Base-by-base conservation (phyloP, 805 yeast species). In the Vanderwaltozyma polyspora region DNA sequence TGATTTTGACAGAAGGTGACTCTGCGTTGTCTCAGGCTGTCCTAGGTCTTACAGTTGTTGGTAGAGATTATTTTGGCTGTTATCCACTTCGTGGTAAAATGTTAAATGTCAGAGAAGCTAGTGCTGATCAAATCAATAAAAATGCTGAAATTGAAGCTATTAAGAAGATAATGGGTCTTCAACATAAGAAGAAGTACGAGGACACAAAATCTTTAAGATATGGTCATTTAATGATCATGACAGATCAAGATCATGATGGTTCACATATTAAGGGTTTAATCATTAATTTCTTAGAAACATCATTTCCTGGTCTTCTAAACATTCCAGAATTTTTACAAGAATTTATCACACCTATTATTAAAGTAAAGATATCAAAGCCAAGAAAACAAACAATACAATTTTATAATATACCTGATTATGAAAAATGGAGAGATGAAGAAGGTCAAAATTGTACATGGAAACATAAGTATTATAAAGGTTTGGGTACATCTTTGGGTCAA, bases 241-340 rank as follows among this genome's bases (percentile, higher is more conserved):
- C 98, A 6, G 98, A 91, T 80, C 98, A 91, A 63, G 98, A 91
- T 84, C 94, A 87, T 48, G 98, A 91, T 69, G 98, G 98, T 41
- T 81, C 94, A 13, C 98, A 91, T 65, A 91, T 91, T 57, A 91
- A 91, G 56, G 98, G 98, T 44, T 70, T 91, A 45, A 73, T 91
- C 38, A 91, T 91, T 51, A 91, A 91, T 57, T 91, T 91, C 51
- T 63, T 91, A 39, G 97, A 89, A 57, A 72, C 89, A 4, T 80
- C 94, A 22, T 91, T 91, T 64, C 97, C 97, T 1, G 98, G 97
- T 2, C 63, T 91, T 44, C 64, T 91, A 21, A 81, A 79, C 38
- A 72, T 89, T 33, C 95, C 96, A 1, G 96, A 94, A 0, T 91
- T 91, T 50, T 65, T 91, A 45, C 70, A 85, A 28, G 98, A 91